Percentiles rank a stretch among this genome's conserved stretches.
Conservation (phyloP, 768 basidiomycete genomes). For the Exsudoporus frostii region DNA sequence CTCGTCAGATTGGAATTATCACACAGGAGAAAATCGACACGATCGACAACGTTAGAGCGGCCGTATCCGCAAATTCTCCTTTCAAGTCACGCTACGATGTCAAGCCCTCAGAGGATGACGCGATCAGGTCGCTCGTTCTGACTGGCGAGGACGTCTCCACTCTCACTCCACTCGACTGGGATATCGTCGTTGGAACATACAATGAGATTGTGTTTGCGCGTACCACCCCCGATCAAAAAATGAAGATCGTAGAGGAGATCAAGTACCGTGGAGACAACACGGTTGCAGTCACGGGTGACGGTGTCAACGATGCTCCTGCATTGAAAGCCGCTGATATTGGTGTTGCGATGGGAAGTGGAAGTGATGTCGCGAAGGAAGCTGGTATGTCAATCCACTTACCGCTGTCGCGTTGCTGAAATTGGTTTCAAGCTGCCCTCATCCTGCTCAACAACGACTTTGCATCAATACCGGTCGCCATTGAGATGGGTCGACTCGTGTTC, state of each 20-base stretch:
- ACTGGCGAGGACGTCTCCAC: slow-evolving; percentile 44
- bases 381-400: slow-evolving; percentile 28
- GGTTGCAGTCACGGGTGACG: slow-evolving; percentile 56
- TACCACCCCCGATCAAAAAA: slow-evolving; percentile 56
- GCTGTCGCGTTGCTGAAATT: not conserved
- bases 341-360: slow-evolving; percentile 48
- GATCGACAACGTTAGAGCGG: slow-evolving; percentile 23
- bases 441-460: slow-evolving; percentile 57
- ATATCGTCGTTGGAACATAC: slow-evolving; percentile 36
- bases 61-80: slow-evolving; percentile 9
- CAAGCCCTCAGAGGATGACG: slow-evolving; percentile 38
- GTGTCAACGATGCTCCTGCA: slow-evolving; percentile 51
- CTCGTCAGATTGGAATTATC: slow-evolving; percentile 40
- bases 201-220: slow-evolving; percentile 52
- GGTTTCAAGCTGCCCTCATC: slow-evolving; percentile 37
- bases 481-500: slow-evolving; percentile 57
- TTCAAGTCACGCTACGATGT: slow-evolving; percentile 22
- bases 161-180: slow-evolving; percentile 38
- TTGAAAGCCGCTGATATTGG: slow-evolving; percentile 55
- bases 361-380: slow-evolving; percentile 53
- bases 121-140: slow-evolving; percentile 38
- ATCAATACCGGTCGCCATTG: slow-evolving; percentile 54
- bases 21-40: slow-evolving; percentile 39
- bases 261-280: slow-evolving; percentile 45
- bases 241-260: slow-evolving; percentile 54